Evolutionary conservation across 2,329 filamentous ascomycete species (phyloP), one percentile per base, ranked within the genome.

Genomic region (Neonectria sp.): DNA sequence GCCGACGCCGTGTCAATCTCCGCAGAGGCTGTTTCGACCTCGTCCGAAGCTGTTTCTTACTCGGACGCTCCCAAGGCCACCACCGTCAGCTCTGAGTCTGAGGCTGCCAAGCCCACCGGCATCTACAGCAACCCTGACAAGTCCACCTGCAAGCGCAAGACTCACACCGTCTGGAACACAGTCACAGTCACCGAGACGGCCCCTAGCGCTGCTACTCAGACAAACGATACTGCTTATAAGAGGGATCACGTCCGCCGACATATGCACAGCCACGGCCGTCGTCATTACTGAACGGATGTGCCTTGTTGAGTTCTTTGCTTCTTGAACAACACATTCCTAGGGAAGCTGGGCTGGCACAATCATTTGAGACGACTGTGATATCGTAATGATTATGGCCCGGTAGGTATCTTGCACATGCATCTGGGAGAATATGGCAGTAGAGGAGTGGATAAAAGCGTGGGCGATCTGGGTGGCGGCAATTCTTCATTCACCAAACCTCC

Each of bases 81-180:
- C 21, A 31, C 55, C 12, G 45, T 51, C 4, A 62, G 63, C 21
- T 76, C 76, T 17, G 68, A 73, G 6, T 75, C 75, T 3, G 60
- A 71, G n/a, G 67, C 58, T 21, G 60, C 68, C 9, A 68, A 73
- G 62, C 65, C 72, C 17, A 73, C 69, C 9, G 59, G 29, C n/a
- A 37, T 70, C 35, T 65, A 67, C n/a, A 67, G 65, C 51, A 68
- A 68, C 49, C 48, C 70, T 51, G 65, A 60, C 31, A 73, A 64
- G 29, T 66, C 71, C 17, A 72, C 73, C 55, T 78, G 77, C 59
- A 70, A 72, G 27, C 70, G 77, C 64, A 79, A 73, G 49, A 72
- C 72, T 45, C 75, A 76, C 63, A 86, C 83, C 27, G 79, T 86
- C 59, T 84, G 79, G 74, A 79, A 85, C 72, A 85, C 85, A 3